phyloP scores from a whole-genome alignment of 2,329 filamentous ascomycete species.

The Cryphonectria japonica region DNA sequence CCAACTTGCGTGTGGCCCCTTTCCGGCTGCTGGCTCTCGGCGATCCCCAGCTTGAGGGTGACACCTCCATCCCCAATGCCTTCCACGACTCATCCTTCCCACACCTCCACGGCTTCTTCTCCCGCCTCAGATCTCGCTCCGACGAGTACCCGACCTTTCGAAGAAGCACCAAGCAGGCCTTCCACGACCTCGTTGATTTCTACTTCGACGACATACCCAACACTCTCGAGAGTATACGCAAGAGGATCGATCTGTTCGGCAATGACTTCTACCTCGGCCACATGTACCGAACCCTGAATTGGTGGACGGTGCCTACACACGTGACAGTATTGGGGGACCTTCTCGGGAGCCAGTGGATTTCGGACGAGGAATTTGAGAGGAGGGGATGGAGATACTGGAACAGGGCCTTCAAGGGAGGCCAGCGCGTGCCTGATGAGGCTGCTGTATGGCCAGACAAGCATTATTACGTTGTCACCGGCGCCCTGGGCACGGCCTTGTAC shows the following conservation, averaged over 20 bases:
- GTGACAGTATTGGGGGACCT: constrained; percentile 88
- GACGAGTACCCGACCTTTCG: constrained; percentile 44
- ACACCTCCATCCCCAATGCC: constrained; percentile 74
- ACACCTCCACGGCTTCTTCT: constrained; percentile 52
- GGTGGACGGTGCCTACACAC: constrained; percentile 87
- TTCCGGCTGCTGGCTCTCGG: constrained; percentile 87
- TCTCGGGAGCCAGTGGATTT: constrained; percentile 93
- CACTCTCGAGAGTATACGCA: constrained; percentile 69
- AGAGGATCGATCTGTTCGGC: constrained; percentile 84
- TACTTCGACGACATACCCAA: constrained; percentile 70
- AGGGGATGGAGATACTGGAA: constrained; percentile 80
- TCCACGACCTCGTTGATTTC: constrained; percentile 65
- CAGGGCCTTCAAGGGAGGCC: constrained; percentile 71
- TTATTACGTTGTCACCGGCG: constrained; percentile 56
- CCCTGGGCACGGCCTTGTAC: constrained; percentile 49
- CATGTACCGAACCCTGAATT: constrained; percentile 81
- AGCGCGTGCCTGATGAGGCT: constrained; percentile 63
- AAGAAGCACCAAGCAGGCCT: constrained; percentile 54
- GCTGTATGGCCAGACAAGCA: constrained; percentile 53
- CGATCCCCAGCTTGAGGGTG: constrained; percentile 92
- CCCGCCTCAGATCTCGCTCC: constrained; percentile 44
- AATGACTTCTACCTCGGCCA: constrained; percentile 96
- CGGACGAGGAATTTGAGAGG: constrained; percentile 77
- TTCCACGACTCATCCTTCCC: constrained; percentile 55
- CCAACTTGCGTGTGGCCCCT: constrained; percentile 56